Evolutionary conservation across 2,329 filamentous ascomycete species (phyloP), one percentile per base, ranked within the genome.

Genomic region (Fusarium decemcellulare): DNA sequence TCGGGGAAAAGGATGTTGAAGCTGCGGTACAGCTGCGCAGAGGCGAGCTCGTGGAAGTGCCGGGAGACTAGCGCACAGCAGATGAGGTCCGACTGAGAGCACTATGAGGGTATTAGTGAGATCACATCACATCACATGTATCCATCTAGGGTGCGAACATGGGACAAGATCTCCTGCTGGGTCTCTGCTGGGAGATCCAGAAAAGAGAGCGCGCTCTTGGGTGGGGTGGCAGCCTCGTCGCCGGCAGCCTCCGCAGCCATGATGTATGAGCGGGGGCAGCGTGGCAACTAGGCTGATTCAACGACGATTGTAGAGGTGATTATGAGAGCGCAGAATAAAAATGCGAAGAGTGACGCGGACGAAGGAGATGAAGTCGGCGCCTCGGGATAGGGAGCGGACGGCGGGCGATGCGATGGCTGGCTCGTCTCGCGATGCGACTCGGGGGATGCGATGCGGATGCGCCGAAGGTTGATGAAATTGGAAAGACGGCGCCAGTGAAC

Each of bases 1-100:
- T 89, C 87, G n/a, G 86, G 85, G 72, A 91, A 90, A 57, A 89
- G 81, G 66, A 90, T 89, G 72, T 85, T 81, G 73, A 91, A 88
- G 60, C 81, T 85, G 64, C 87, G 86, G 75, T 91, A 91, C 15
- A 91, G 79, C 63, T 87, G 81, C 42, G 85, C 79, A 47, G 88
- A 85, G 48, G 88, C 88, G 30, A 91, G 80, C 39, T 88, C 83
- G 68, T 85, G 86, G 72, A 90, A 88, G 60, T 85, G 83, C 62
- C 79, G 85, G 46, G 85, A 90, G 61, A 90, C 88, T 36, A 90
- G 84, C 14, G 87, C 84, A 53, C 91, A 81, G 65, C 84, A 86
- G 59, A 90, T 85, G 53, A 89, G 83, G 63, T 90, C 87, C 67
- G 76, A 74, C 63, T 84, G 81, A 15, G 82, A 80, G 73, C 86